These are phyloP conservation scores for Erodium moschatum DNA, from an alignment of 441 rosid genomes.

Conservation along the genomic window DNA sequence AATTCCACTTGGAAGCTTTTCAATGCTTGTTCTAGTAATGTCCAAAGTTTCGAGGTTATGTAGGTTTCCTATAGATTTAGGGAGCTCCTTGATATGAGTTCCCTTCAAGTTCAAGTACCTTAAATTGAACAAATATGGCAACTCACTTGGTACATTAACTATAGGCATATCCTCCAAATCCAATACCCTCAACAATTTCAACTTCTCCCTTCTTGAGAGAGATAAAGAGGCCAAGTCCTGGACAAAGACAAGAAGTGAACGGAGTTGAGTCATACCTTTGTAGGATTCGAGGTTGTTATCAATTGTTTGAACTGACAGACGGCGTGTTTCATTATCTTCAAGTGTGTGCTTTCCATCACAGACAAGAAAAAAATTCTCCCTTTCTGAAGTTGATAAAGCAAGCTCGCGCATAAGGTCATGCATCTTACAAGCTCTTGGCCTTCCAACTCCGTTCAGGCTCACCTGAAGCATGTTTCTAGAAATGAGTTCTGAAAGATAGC, in stretches of 20 bases:
- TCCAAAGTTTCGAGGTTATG: not conserved
- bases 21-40: not conserved
- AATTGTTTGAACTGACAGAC: constrained; percentile 23
- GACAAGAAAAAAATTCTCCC: constrained; percentile 27
- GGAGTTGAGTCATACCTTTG: constrained; percentile 20
- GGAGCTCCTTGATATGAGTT: constrained; percentile 4
- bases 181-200: constrained; percentile 12
- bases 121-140: constrained; percentile 13
- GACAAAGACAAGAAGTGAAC: constrained; percentile 26
- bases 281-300: constrained; percentile 11
- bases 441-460: constrained; percentile 24
- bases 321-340: constrained; percentile 19
- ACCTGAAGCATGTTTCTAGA: constrained; percentile 33
- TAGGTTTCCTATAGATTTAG: constrained; percentile 1
- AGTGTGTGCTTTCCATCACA: constrained; percentile 13
- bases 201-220: not conserved
- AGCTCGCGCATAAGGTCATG: constrained; percentile 32
- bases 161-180: constrained; percentile 15
- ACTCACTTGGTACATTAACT: not conserved
- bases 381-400: constrained; percentile 29
- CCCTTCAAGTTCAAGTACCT: constrained; percentile 13
- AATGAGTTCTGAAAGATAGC: constrained; percentile 29
- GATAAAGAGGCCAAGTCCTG: not conserved
- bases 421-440: constrained; percentile 31
- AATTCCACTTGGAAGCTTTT: not conserved